Evolutionary conservation across 2,329 filamentous ascomycete genomes (phyloP).

Genomic region (Leptodontidium sp.): DNA sequence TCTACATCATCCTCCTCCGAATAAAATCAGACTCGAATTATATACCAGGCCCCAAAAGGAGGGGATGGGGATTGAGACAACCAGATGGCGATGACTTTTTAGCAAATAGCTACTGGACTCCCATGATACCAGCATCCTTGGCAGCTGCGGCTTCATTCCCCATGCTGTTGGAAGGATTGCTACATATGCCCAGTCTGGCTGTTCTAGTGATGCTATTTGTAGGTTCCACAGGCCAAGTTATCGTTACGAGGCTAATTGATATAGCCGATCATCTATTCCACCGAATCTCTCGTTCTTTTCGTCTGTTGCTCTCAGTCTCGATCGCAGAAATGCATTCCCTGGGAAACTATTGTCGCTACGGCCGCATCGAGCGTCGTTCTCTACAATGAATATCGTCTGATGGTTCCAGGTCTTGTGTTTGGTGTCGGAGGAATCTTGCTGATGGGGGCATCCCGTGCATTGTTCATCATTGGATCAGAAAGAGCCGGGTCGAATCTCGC

Average conservation of each 20-base stretch:
- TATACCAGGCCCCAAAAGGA: constrained; percentile 15
- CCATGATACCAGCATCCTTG: constrained; percentile 37
- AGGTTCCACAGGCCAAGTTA: constrained; percentile 29
- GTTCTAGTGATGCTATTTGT: constrained; percentile 44
- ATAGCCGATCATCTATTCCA: constrained; percentile 39
- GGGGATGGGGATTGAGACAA: constrained; percentile 28
- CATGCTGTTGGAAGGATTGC: constrained; percentile 39
- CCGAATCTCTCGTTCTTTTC: constrained; percentile 38
- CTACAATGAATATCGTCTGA: constrained; percentile 43
- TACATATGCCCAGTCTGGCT: constrained; percentile 43
- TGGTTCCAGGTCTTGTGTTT: constrained; percentile 39
- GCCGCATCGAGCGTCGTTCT: constrained; percentile 32
- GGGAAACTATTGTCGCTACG: constrained; percentile 32
- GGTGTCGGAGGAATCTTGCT: constrained; percentile 33
- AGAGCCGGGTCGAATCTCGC: constrained; percentile 27
- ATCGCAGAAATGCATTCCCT: constrained; percentile 29
- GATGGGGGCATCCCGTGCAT: constrained; percentile 37
- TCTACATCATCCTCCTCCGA: constrained; percentile 30
- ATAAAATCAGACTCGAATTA: constrained; percentile 12
- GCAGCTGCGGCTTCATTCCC: constrained; percentile 39
- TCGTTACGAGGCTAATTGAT: constrained; percentile 12
- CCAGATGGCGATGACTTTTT: constrained; percentile 24
- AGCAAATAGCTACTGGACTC: constrained; percentile 26
- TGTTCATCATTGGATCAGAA: constrained; percentile 35
- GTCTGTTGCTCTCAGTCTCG: constrained; percentile 30